Conservation (phyloP, 164 flowering plant species). For the Dillenia suffruticosa region DNA sequence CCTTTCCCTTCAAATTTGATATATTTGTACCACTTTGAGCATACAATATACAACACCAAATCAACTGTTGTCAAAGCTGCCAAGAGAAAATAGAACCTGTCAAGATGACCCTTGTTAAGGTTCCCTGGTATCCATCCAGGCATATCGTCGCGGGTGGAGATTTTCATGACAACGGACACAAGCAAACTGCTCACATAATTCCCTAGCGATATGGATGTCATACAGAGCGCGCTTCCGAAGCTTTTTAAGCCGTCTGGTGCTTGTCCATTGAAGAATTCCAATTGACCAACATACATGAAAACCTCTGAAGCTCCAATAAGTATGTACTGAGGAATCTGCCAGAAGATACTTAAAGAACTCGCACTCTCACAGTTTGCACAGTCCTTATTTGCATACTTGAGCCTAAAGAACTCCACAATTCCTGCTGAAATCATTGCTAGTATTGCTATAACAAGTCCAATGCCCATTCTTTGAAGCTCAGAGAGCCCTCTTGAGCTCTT, state of each 20-base stretch:
- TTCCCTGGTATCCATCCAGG: conserved; percentile 76
- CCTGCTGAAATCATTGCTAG: conserved; percentile 61
- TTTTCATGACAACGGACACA: conserved; percentile 47
- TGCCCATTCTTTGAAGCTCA: conserved; percentile 73
- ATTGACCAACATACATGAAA: conserved; percentile 73
- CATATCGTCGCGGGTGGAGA: conserved; percentile 31
- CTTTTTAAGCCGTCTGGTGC: conserved; percentile 72
- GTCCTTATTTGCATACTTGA: conserved; percentile 24
- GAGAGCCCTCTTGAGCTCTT: conserved; percentile 32
- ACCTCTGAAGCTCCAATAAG: conserved; percentile 75
- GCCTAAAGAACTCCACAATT: conserved; percentile 38
- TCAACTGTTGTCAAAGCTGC: conserved; percentile 53
- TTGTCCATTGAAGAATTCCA: conserved; percentile 71
- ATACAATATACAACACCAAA: conserved; percentile 34
- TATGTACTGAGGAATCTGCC: conserved; percentile 74
- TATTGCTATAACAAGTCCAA: conserved; percentile 53
- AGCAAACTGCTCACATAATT: conserved; percentile 62
- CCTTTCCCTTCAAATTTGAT: conserved; percentile 31
- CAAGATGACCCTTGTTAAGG: conserved; percentile 63
- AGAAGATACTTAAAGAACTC: conserved; percentile 62
- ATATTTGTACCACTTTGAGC: conserved; percentile 56
- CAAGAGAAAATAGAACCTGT: conserved; percentile 56
- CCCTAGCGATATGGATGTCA: conserved; percentile 64
- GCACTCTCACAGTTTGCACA: conserved; percentile 17
- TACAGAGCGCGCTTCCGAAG: conserved; percentile 70